Evolutionary conservation across 805 yeast genomes (phyloP).

Genomic region (Tetrapisispora nanseiensis): DNA sequence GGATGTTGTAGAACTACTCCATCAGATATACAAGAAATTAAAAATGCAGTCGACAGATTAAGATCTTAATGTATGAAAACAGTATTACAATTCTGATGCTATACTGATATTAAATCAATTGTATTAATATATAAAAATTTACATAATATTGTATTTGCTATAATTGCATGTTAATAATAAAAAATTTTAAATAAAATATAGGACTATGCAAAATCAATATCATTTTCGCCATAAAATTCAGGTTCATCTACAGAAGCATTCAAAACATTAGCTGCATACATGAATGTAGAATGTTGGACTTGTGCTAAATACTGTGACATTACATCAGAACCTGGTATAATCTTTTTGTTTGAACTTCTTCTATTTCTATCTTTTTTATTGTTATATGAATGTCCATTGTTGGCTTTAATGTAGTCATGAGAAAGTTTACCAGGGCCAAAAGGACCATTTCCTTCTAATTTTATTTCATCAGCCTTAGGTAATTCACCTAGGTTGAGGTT

Average conservation of each 20-base stretch:
- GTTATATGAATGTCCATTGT: conserved; percentile 1
- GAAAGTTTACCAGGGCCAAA: conserved; percentile 20
- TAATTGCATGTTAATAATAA: too few relatives aligned
- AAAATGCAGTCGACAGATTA: conserved; percentile 8
- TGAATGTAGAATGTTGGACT: conserved; percentile 49
- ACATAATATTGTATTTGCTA: not conserved
- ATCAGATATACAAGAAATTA: conserved; percentile 23
- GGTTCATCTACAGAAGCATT: conserved; percentile 38
- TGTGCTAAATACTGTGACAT: conserved; percentile 75
- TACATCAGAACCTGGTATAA: conserved; percentile 55
- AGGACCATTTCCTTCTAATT: conserved; percentile 18
- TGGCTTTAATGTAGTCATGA: conserved; percentile 10
- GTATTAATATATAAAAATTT: not conserved
- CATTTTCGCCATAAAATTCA: conserved; percentile 4
- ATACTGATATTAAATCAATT: not conserved
- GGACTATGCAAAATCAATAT: not conserved
- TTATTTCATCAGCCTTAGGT: conserved; percentile 11
- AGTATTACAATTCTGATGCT: too few relatives aligned
- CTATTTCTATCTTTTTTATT: conserved; percentile 6
- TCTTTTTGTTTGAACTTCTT: conserved; percentile 4
- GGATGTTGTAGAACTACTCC: conserved; percentile 74
- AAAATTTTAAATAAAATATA: too few relatives aligned
- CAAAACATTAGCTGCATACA: conserved; percentile 45
- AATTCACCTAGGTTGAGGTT: not conserved
- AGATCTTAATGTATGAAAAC: not conserved